Conservation (phyloP, 495 filamentous ascomycete genomes). For the Cairneyella variabilis region DNA sequence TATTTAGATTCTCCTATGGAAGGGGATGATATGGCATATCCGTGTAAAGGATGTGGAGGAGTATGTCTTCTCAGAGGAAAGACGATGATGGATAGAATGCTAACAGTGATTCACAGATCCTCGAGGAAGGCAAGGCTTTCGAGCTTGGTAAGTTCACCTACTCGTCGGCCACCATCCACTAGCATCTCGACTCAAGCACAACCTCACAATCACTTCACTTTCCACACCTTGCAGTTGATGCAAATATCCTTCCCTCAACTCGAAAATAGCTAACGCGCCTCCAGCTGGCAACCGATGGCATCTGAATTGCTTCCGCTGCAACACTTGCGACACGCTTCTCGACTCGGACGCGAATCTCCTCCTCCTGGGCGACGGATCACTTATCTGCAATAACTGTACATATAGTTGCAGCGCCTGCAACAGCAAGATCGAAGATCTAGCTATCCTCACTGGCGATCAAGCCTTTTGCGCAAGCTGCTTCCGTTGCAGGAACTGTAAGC, state of each 20-base stretch:
- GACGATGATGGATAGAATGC: constrained; percentile 15
- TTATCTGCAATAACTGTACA: constrained; percentile 99
- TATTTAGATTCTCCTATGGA: constrained; percentile 83
- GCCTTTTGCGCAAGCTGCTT: constrained; percentile 99
- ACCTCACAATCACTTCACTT: neutral
- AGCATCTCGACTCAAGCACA: neutral
- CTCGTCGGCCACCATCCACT: neutral
- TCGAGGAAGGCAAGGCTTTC: constrained; percentile 98
- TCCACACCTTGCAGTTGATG: no score
- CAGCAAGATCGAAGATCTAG: constrained; percentile 97
- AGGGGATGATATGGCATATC: constrained; percentile 80
- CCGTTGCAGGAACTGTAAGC: constrained; percentile 95
- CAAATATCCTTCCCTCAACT: constrained; percentile 6
- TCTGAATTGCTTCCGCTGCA: constrained; percentile 98
- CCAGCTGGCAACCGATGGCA: constrained; percentile 98
- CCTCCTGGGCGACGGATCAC: constrained; percentile 92
- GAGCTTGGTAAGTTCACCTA: constrained; percentile 59
- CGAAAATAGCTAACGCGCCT: constrained; percentile 19
- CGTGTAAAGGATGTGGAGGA: constrained; percentile 97
- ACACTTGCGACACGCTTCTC: constrained; percentile 89
- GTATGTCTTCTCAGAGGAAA: constrained; percentile 44
- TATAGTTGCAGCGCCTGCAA: constrained; percentile 97
- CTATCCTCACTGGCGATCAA: constrained; percentile 96
- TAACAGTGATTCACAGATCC: constrained; percentile 55
- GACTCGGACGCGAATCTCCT: constrained; percentile 98